Base-by-base conservation (phyloP, 352 stramenopile genomes). In the Globisporangium ultimum region DNA sequence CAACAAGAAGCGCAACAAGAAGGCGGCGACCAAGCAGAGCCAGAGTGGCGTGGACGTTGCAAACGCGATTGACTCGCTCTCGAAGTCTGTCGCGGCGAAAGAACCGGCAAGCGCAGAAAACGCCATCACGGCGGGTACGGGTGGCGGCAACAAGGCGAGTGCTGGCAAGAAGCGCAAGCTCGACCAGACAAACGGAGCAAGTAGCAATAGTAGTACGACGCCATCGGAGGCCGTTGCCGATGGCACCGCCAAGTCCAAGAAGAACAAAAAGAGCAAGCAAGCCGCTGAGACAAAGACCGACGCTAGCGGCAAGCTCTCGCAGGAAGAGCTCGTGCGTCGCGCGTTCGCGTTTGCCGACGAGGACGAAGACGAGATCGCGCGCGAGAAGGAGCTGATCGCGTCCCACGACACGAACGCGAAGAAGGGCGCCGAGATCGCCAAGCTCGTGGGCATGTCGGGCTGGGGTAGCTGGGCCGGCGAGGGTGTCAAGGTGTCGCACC, bases 301-400 rank as follows among this genome's bases (percentile, higher is more conserved):
- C 55, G 52, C 59, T 0, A 45, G 3, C 55, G 63, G 52, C 32
- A 60, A 72, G 53, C 49, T 68, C 32, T 88, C 61, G 28, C 91
- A 98, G 68, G 92, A 97, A 56, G 94, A 98, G 63, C 77, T 99
- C 11, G 95, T 99, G 20, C 74, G 83, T 17, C 83, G 87, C 38
- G 97, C 97, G 20, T 99, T 99, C 78, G 96, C 96, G 36, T 95
- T 97, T 53, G 87, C 91, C 0, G 83, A 92, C 36, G 81, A 92
- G 13, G 80, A 96, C 52, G 87, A 98, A 53, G 80, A 98, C 62
- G 96, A 98, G 53, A 97, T 99, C 64, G 72, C 85, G 48, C 82
- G 88, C 40, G 94, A 98, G 75, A 99, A 99, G 71, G 80, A 95
- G 24, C 63, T 65, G 45, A 67, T 93, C 51, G 85, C 85, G 15